These are phyloP conservation scores for Fagus crenata DNA, from an alignment of 306 rosid genomes.

Conservation along the genomic window DNA sequence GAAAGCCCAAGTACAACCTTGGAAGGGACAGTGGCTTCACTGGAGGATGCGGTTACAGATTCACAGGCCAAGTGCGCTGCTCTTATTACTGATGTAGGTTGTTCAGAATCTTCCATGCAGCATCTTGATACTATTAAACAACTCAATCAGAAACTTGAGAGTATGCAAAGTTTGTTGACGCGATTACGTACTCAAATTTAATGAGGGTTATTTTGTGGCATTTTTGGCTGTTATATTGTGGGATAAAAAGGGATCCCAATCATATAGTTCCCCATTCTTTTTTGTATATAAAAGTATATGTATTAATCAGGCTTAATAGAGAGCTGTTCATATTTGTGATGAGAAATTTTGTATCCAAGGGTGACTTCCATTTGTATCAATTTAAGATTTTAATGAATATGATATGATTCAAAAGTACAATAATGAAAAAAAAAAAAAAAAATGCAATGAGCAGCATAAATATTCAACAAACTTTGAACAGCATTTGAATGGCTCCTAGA, in stretches of 20 bases:
- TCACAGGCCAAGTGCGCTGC: slow-evolving; percentile 60
- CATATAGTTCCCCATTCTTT: slow-evolving; percentile 43
- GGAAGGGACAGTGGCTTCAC: slow-evolving; percentile 64
- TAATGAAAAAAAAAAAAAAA: too few species aligned
- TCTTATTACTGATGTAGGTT: slow-evolving; percentile 42
- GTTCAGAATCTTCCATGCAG: slow-evolving; percentile 50
- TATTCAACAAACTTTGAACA: too few species aligned
- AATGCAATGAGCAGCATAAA: too few species aligned
- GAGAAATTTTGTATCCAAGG: slow-evolving; percentile 48
- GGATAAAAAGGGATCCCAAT: slow-evolving; percentile 32
- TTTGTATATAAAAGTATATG: slow-evolving; percentile 51
- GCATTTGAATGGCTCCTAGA: too few species aligned
- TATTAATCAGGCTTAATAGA: slow-evolving; percentile 31
- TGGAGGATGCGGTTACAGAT: slow-evolving; percentile 66
- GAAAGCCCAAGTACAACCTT: slow-evolving; percentile 46
- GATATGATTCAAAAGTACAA: background rate
- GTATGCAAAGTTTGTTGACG: slow-evolving; percentile 62
- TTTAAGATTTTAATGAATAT: background rate
- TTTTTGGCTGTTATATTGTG: slow-evolving; percentile 34
- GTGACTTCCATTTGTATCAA: background rate
- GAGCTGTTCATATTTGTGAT: slow-evolving; percentile 22
- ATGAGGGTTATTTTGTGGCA: slow-evolving; percentile 5
- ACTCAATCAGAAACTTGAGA: slow-evolving; percentile 65
- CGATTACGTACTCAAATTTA: slow-evolving; percentile 62
- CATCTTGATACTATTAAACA: slow-evolving; percentile 50